These are phyloP conservation scores for Perilla frutescens DNA, from an alignment of 257 asterid genomes.

Conservation along the genomic window DNA sequence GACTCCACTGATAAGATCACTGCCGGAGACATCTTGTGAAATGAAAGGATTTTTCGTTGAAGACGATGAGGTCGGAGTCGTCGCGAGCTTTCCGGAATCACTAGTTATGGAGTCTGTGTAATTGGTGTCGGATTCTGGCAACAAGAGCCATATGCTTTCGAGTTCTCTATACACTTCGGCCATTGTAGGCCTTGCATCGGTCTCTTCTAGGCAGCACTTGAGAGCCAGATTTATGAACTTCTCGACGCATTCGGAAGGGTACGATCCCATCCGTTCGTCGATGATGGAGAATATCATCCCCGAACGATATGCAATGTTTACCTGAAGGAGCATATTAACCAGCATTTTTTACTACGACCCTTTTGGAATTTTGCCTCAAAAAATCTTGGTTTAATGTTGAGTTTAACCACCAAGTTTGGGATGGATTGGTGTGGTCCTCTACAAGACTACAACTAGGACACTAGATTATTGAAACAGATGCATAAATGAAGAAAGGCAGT, in stretches of 20 bases:
- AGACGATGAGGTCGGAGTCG: slow-evolving; percentile 55
- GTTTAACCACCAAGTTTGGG: not conserved
- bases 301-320: slow-evolving; percentile 64
- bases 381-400: no score
- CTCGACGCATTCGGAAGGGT: slow-evolving; percentile 68
- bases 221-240: slow-evolving; percentile 67
- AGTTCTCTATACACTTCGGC: slow-evolving; percentile 68
- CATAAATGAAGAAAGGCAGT: not conserved
- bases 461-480: no score
- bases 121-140: slow-evolving; percentile 61
- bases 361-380: no score
- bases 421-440: not conserved
- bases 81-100: slow-evolving; percentile 39
- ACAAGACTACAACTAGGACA: no score
- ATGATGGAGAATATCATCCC: slow-evolving; percentile 69
- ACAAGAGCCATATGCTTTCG: slow-evolving; percentile 62
- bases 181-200: slow-evolving; percentile 67
- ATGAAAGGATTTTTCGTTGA: slow-evolving; percentile 43
- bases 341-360: not conserved
- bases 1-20: slow-evolving; percentile 69
- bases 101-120: slow-evolving; percentile 44
- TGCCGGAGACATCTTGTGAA: slow-evolving; percentile 68
- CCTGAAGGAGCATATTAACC: slow-evolving; percentile 51
- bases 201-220: slow-evolving; percentile 68
- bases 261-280: slow-evolving; percentile 75